Evolutionary conservation across 805 yeast genomes (phyloP), one percentile per base, ranked within the genome.

Genomic region (Candida hispaniensis): DNA sequence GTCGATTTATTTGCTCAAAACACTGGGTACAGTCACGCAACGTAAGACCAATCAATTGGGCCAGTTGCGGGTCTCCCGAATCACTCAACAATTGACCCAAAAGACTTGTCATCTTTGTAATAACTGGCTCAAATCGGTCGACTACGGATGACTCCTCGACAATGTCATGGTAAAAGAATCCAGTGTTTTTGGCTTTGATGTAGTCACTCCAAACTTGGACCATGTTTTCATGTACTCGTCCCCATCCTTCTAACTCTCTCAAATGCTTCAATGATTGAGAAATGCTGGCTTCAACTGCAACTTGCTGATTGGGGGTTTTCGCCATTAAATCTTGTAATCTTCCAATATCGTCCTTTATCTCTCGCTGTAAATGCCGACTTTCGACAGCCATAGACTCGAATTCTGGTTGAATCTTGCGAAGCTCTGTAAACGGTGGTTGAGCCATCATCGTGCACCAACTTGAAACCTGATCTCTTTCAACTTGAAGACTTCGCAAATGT

Each of bases 231-330:
- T 32, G 28, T 2, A 28, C 20, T n/a, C 24, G 23, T 7, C 22
- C 6, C 36, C 36, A 32, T 7, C 36, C 36, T 8, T 32, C 36
- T 23, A 32, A 18, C 23, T 32, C 36, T 23, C 18, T 22, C 9
- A 32, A 28, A 9, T 28, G 36, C 9, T 28, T 18, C 17, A 32
- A 8, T 11, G 28, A 32, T 18, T 32, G 36, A 14, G 23, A 27
- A 4, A 32, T 28, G 13, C 28, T 32, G 18, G 6, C 18, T 5
- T 32, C 28, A 13, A 28, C 36, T 5, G 36, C 36, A 27, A 32
- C 24, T 14, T 32, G 28, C 2, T 28, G 36, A 7, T 21, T 32
- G 18, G 28, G 24, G 15, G 28, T 13, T 9, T 24, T n/a, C n/a
- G n/a, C 28, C 22, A 32, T 21, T n/a, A 32, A 23, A 7, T n/a